These are phyloP conservation scores for Pleurotus pulmonarius DNA, from an alignment of 768 basidiomycete genomes.

Conservation along the genomic window DNA sequence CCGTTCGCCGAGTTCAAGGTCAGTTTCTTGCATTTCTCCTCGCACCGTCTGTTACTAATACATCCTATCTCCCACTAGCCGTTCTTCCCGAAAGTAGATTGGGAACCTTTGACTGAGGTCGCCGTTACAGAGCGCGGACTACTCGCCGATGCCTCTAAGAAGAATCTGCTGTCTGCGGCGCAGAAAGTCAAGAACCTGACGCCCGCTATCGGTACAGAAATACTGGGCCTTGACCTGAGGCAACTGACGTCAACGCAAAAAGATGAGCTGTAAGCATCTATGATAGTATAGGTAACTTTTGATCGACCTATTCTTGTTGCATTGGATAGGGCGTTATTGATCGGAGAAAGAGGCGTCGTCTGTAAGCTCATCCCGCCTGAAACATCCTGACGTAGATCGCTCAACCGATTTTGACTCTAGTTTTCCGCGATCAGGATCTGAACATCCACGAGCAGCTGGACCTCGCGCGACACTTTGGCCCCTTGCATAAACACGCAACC, in stretches of 20 bases:
- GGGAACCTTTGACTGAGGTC: slow-evolving; percentile 58
- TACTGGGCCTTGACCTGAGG: slow-evolving; percentile 68
- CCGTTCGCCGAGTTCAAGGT: slow-evolving; percentile 60
- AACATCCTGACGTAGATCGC: neutral
- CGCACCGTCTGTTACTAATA: neutral
- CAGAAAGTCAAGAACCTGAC: slow-evolving; percentile 66
- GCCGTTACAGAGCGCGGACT: slow-evolving; percentile 64
- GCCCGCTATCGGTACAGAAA: slow-evolving; percentile 72
- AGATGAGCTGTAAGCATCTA: slow-evolving; percentile 64
- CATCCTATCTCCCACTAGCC: slow-evolving; percentile 37
- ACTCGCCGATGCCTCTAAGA: slow-evolving; percentile 69
- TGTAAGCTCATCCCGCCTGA: slow-evolving; percentile 38
- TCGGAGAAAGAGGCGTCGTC: slow-evolving; percentile 74
- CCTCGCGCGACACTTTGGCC: slow-evolving; percentile 69
- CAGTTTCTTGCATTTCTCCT: slow-evolving; percentile 7
- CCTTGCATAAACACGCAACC: slow-evolving; percentile 79
- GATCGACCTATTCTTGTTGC: neutral
- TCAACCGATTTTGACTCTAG: slow-evolving; percentile 26
- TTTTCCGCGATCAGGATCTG: slow-evolving; percentile 75
- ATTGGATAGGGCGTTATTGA: slow-evolving; percentile 55
- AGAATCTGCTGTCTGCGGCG: slow-evolving; percentile 58
- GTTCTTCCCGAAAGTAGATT: slow-evolving; percentile 55
- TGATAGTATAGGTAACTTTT: no score
- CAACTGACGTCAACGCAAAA: slow-evolving; percentile 66
- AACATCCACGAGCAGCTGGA: slow-evolving; percentile 66